phyloP scores from a whole-genome alignment of 495 filamentous ascomycete genomes.

The Halenospora varia region DNA sequence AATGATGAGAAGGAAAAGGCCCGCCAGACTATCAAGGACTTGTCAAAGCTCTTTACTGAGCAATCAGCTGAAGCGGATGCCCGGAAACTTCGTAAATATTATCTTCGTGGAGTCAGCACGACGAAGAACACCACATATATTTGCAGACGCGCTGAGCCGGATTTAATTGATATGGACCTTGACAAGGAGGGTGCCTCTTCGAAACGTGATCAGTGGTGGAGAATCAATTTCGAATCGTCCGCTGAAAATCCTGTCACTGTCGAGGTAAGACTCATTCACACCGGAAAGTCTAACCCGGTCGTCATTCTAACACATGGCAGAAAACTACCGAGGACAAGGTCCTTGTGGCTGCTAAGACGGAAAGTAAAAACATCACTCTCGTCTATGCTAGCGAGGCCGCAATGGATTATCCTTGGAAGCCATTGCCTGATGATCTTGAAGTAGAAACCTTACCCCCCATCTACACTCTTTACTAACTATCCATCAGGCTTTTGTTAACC shows the following conservation, averaged over 20 bases:
- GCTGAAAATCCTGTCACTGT: slow-evolving; percentile 18
- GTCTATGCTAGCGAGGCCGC: slow-evolving; percentile 36
- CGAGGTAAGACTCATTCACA: slow-evolving; percentile 17
- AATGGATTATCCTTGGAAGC: slow-evolving; percentile 17
- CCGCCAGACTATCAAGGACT: slow-evolving; percentile 38
- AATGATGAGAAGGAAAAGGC: slow-evolving; percentile 48
- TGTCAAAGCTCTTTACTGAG: slow-evolving; percentile 51
- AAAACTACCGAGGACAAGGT: slow-evolving; percentile 35
- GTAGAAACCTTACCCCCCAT: slow-evolving; percentile 18
- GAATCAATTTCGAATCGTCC: slow-evolving; percentile 26
- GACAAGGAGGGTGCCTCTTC: slow-evolving; percentile 8
- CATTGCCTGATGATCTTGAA: slow-evolving; percentile 31
- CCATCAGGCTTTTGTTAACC: slow-evolving; percentile 20
- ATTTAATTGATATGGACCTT: slow-evolving; percentile 23
- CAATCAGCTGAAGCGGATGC: slow-evolving; percentile 43
- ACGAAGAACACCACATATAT: slow-evolving; percentile 22
- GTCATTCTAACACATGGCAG: not conserved
- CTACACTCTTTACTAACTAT: slow-evolving; percentile 2
- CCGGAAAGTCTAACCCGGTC: slow-evolving; percentile 13
- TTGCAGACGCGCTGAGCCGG: slow-evolving; percentile 14
- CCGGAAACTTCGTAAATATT: slow-evolving; percentile 36
- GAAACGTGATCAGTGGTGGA: slow-evolving; percentile 35
- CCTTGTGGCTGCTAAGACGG: slow-evolving; percentile 28
- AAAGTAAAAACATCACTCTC: slow-evolving; percentile 27
- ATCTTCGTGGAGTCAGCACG: slow-evolving; percentile 16